These are phyloP conservation scores for Trichoderma sp. DNA, from an alignment of 2,329 filamentous ascomycete genomes.

Conservation along the genomic window DNA sequence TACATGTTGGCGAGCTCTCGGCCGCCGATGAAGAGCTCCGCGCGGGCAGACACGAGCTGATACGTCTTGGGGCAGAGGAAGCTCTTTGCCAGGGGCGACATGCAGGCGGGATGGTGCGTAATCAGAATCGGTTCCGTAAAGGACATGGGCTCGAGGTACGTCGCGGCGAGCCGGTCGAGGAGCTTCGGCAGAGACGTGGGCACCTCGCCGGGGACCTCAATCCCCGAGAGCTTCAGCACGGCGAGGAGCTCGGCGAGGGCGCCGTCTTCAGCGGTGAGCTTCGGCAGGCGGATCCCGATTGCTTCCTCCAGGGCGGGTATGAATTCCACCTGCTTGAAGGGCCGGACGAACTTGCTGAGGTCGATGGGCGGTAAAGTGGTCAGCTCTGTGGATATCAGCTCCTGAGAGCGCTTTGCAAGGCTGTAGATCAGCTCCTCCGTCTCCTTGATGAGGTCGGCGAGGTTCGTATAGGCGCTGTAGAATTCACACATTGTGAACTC, in stretches of 20 bases:
- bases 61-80: constrained; percentile 68
- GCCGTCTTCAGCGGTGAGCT: constrained; percentile 53
- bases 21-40: constrained; percentile 79
- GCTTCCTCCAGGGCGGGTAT: constrained; percentile 74
- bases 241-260: constrained; percentile 62
- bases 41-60: constrained; percentile 77
- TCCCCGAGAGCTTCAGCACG: constrained; percentile 58
- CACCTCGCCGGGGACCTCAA: constrained; percentile 67
- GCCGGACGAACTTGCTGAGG: constrained; percentile 51
- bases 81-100: constrained; percentile 89
- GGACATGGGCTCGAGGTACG: constrained; percentile 79
- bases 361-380: constrained; percentile 53
- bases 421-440: constrained; percentile 72
- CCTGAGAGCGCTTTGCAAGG: constrained; percentile 56
- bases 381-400: constrained; percentile 50
- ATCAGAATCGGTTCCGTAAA: constrained; percentile 74
- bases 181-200: constrained; percentile 63
- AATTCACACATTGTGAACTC: constrained; percentile 98
- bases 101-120: constrained; percentile 82
- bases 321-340: constrained; percentile 75
- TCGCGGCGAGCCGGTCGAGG: constrained; percentile 76
- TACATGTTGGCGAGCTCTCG: constrained; percentile 94
- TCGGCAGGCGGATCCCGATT: constrained; percentile 66
- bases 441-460: constrained; percentile 71
- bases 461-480: constrained; percentile 81